phyloP scores from a whole-genome alignment of 2,329 filamentous ascomycete genomes.

The Alternaria brassicicola region DNA sequence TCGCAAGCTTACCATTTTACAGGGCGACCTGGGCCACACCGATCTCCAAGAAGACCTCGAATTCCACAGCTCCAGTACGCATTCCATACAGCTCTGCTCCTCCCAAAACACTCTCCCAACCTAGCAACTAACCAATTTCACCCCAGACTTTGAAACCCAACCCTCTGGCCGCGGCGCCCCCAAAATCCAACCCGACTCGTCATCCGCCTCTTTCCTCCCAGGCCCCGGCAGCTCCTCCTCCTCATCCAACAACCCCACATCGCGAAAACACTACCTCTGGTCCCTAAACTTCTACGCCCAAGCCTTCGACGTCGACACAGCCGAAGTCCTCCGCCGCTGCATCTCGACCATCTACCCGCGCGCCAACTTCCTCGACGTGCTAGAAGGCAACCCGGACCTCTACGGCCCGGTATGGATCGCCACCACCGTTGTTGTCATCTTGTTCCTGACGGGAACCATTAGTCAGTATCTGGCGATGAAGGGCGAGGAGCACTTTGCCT shows the following conservation, averaged over 20 bases:
- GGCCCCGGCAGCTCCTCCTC: conserved; percentile 30
- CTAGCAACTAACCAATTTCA: background rate
- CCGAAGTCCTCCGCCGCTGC: conserved; percentile 84
- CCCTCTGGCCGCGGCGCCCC: conserved; percentile 54
- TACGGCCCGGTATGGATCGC: conserved; percentile 99
- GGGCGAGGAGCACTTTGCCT: conserved; percentile 75
- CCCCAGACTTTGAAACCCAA: conserved; percentile 69
- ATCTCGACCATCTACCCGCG: conserved; percentile 87
- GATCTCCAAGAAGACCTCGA: conserved; percentile 98
- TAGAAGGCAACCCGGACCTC: conserved; percentile 94
- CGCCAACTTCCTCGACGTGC: conserved; percentile 93
- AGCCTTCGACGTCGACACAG: conserved; percentile 98
- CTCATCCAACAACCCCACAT: conserved; percentile 19
- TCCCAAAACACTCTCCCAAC: background rate
- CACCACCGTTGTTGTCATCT: conserved; percentile 92
- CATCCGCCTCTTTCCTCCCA: conserved; percentile 47
- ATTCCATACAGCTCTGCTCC: background rate
- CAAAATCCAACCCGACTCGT: conserved; percentile 54
- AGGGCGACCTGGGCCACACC: conserved; percentile 97
- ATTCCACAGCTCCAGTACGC: conserved; percentile 86
- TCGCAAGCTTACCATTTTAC: conserved; percentile 28
- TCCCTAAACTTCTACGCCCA: conserved; percentile 91
- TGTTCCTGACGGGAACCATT: conserved; percentile 95
- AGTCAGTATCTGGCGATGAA: conserved; percentile 81
- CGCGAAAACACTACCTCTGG: conserved; percentile 86